Evolutionary conservation across 2,329 filamentous ascomycete species (phyloP).

Genomic region (Aspergillus viridinutans): DNA sequence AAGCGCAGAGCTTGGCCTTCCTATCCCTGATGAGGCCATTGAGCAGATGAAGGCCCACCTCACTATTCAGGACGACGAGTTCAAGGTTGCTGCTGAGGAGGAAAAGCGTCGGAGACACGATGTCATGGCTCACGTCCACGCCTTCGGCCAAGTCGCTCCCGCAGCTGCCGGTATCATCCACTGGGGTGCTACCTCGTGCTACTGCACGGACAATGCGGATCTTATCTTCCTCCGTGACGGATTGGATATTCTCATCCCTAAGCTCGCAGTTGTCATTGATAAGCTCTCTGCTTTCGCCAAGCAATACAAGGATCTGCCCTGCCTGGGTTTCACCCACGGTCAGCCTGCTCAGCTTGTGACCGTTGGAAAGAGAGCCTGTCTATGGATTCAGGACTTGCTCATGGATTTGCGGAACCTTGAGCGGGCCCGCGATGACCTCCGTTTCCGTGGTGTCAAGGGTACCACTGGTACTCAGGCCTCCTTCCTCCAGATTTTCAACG

Average conservation of each 20-base stretch:
- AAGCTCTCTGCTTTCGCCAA: slow-evolving; percentile 70
- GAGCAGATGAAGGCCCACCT: slow-evolving; percentile 71
- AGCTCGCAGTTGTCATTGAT: slow-evolving; percentile 72
- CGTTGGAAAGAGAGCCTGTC: slow-evolving; percentile 61
- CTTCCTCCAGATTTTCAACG: slow-evolving; percentile 66
- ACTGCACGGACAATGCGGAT: slow-evolving; percentile 68
- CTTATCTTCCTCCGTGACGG: slow-evolving; percentile 72
- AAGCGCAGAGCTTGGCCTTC: slow-evolving; percentile 63
- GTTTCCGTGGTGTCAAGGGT: slow-evolving; percentile 70
- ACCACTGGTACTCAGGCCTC: slow-evolving; percentile 76
- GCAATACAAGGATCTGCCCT: slow-evolving; percentile 67
- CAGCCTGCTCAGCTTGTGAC: slow-evolving; percentile 57
- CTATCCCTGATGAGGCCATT: slow-evolving; percentile 69
- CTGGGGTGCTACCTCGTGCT: slow-evolving; percentile 59
- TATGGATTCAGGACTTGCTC: slow-evolving; percentile 72
- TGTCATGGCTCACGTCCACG: slow-evolving; percentile 65
- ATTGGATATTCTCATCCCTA: slow-evolving; percentile 70
- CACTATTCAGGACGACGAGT: slow-evolving; percentile 72
- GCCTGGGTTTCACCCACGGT: slow-evolving; percentile 72
- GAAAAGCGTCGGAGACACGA: slow-evolving; percentile 69
- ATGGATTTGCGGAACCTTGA: slow-evolving; percentile 74
- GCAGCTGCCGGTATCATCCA: slow-evolving; percentile 82
- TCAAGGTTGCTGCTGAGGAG: slow-evolving; percentile 68
- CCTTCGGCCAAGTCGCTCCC: slow-evolving; percentile 69
- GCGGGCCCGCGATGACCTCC: slow-evolving; percentile 61